These are phyloP conservation scores for Lasiodiplodia sp. DNA, from an alignment of 2,329 filamentous ascomycete genomes.

Conservation along the genomic window DNA sequence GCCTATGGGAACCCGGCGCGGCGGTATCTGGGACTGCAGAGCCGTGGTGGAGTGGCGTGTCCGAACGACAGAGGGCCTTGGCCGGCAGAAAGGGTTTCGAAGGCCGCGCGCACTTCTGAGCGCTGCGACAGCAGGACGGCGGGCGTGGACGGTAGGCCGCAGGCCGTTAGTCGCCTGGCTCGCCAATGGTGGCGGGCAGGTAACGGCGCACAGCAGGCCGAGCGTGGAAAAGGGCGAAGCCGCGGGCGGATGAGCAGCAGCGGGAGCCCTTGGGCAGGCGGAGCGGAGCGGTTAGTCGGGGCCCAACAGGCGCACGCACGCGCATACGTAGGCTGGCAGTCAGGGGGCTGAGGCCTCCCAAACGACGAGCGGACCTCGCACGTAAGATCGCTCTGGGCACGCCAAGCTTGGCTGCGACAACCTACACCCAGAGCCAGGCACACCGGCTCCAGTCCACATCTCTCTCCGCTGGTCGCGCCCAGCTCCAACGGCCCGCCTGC, in stretches of 20 bases:
- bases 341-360: slow-evolving; percentile 28
- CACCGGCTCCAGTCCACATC: slow-evolving; percentile 22
- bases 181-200: slow-evolving; percentile 22
- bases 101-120: neutral
- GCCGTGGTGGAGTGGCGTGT: slow-evolving; percentile 17
- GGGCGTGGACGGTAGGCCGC: neutral
- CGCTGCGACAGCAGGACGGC: neutral
- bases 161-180: neutral
- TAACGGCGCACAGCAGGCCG: slow-evolving; percentile 27
- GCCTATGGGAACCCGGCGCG: slow-evolving; percentile 17
- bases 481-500: slow-evolving; percentile 28
- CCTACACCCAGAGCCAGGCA: slow-evolving; percentile 25
- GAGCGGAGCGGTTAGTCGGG: slow-evolving; percentile 23
- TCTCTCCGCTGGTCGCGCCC: slow-evolving; percentile 29
- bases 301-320: slow-evolving; percentile 24
- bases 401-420: slow-evolving; percentile 24
- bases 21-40: slow-evolving; percentile 21
- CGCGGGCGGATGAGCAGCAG: slow-evolving; percentile 1
- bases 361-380: slow-evolving; percentile 16
- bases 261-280: slow-evolving; percentile 6
- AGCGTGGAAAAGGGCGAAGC: neutral
- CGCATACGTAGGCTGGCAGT: slow-evolving; percentile 24
- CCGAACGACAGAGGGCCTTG: slow-evolving; percentile 20
- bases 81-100: slow-evolving; percentile 1
- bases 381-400: slow-evolving; percentile 20